These are phyloP conservation scores for Suillus variegatus DNA, from an alignment of 768 basidiomycete genomes.

Conservation along the genomic window DNA sequence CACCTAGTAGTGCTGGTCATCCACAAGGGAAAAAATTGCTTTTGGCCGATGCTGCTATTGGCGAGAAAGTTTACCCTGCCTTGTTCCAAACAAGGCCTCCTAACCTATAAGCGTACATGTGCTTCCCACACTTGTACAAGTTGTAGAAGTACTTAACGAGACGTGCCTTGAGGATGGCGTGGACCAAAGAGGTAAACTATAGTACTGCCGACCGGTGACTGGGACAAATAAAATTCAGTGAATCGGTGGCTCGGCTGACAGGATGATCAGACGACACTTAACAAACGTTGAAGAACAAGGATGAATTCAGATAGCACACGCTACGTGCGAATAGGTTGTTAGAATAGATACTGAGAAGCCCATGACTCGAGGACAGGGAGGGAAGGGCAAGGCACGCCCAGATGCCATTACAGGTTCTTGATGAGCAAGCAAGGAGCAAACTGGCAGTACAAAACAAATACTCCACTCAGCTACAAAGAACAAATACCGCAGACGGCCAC, in stretches of 20 bases:
- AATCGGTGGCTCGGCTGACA: too few species aligned
- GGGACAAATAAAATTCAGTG: neutral
- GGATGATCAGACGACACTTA: too few species aligned
- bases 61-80: neutral
- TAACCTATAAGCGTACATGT: too few species aligned
- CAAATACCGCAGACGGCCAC: neutral
- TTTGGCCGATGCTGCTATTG: neutral
- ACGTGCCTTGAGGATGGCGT: neutral
- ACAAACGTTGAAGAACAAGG: too few species aligned
- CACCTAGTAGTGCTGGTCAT: neutral
- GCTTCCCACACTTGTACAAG: neutral
- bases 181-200: neutral
- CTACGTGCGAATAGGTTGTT: neutral
- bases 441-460: neutral
- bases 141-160: neutral
- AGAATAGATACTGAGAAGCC: neutral
- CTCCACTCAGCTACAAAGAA: neutral
- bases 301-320: neutral
- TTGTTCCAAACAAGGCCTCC: neutral
- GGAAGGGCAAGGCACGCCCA: neutral
- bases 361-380: neutral
- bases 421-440: too few species aligned
- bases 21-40: neutral
- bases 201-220: neutral
- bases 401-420: too few species aligned